Base-by-base conservation (phyloP, 1,284 basidiomycete genomes). In the Leccinum pachyderme region DNA sequence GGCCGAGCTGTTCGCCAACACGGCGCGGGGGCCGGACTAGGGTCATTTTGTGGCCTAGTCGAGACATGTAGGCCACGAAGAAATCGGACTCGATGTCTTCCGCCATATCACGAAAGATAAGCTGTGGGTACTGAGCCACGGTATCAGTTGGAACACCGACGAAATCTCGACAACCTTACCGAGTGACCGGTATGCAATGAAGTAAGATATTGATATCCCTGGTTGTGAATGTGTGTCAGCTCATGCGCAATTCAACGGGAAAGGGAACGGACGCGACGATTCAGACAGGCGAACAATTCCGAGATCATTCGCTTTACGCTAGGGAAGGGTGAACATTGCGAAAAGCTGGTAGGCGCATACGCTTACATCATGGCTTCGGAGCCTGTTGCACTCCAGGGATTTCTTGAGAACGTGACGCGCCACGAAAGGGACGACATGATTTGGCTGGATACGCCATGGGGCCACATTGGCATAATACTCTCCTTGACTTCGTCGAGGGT, bases 61-160 rank as follows among this genome's bases (percentile, higher is more conserved):
- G 75, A 28, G 82, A 83, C 63, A 89, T 77, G 63, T 78, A 80
- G 25, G 81, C 81, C 15, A 84, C 67, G 63, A 89, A 87, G 67
- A 88, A 85, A 47, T 77, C 72, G 0, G 80, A 74, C 8, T 72
- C 65, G n/a, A 57, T 55, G 58, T 86, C 83, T 8, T 76, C 72
- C 25, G 70, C 65, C 11, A 73, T 73, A 32, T 79, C 76, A 59
- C 77, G 76, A 59, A 83, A 90, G 49, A 90, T 73, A 25, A 89
- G 76, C 18, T 82, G 82, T 37, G 85, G 82, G 32, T 78, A 72
- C 78, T 86, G 52, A 44, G 52, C 22, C 27, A 55, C 33, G 9
- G 24, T 15, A 32, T 60, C 41, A 56, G 56, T 47, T 45, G 53
- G 57, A 45, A 22, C 35, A 44, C 27, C 28, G 24, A 25, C 18